Base-by-base conservation (phyloP, 2,329 filamentous ascomycete species). In the Sporothrix brasiliensis region DNA sequence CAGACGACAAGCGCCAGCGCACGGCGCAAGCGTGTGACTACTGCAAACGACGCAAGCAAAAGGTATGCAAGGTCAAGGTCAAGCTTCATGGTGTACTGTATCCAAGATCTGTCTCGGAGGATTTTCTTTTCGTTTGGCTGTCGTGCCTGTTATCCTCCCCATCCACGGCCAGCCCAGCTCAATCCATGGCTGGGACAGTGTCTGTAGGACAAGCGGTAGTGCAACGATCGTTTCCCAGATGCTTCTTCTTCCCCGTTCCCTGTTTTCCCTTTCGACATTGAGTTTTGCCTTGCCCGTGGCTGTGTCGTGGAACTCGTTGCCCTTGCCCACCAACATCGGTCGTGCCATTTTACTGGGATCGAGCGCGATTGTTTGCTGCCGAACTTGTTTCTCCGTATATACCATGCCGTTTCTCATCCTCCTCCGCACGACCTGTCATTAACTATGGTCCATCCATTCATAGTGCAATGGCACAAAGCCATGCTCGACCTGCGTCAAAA, bases 31-130 rank as follows among this genome's bases (percentile, higher is more conserved):
- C 88, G 53, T 91, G 88, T 77, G 86, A 89, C 73, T 86, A 82
- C 73, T 91, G 88, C 80, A 90, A 89, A 79, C 83, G 84, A 72
- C 84, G 88, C 73, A 91, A 91, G 78, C 88, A 90, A 79, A 91
- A 90, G 83, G 88, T 88, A 76, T 82, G 84, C 75, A 27, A 61
- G 44, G 39, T 24, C 41, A 39, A 41, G 54, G 30, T 21, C 30
- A 39, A 24, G 11, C 19, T 63, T 47, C 19, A 21, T 41, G 30
- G 6, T 34, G 3, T n/a, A 16, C 24, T 3, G 39, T 19, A 13
- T 63, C 11, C 34, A 5, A 10, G 30, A 11, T 39, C 21, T 10
- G 34, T 44, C 61, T 54, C 34, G 34, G 34, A 7, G 21, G 41
- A 5, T 56, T 24, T 39, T 16, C 47, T 39, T 47, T 27, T 47